These are phyloP conservation scores for Opeltia flavorubescens DNA, from an alignment of 495 filamentous ascomycete species.

Conservation along the genomic window DNA sequence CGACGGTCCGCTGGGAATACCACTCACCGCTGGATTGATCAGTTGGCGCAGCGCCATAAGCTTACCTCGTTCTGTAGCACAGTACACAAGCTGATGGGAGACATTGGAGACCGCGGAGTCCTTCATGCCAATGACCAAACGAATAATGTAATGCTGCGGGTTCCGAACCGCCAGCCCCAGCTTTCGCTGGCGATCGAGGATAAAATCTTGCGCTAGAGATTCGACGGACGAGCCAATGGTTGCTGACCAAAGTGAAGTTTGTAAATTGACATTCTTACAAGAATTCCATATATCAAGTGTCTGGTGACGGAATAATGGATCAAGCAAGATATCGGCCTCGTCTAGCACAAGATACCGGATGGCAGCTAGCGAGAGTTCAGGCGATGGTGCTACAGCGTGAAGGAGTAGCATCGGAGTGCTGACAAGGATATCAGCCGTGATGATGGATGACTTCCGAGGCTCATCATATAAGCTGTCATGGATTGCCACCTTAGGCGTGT, in stretches of 20 bases:
- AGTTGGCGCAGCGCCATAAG: slow-evolving; percentile 83
- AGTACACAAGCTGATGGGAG: slow-evolving; percentile 75
- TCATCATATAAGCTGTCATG: slow-evolving; percentile 27
- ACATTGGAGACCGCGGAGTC: slow-evolving; percentile 90
- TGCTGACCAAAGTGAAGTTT: slow-evolving; percentile 80
- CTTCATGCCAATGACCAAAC: slow-evolving; percentile 85
- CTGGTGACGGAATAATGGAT: slow-evolving; percentile 80
- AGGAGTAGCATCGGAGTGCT: slow-evolving; percentile 72
- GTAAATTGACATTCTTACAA: slow-evolving; percentile 50
- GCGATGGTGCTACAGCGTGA: slow-evolving; percentile 49
- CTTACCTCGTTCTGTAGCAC: slow-evolving; percentile 86
- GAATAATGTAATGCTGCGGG: slow-evolving; percentile 39
- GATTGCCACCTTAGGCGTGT: slow-evolving; percentile 9
- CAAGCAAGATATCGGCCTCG: slow-evolving; percentile 89
- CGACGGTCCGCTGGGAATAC: slow-evolving; percentile 38
- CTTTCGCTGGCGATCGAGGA: slow-evolving; percentile 30
- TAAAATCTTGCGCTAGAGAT: slow-evolving; percentile 49
- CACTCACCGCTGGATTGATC: slow-evolving; percentile 53
- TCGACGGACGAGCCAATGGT: slow-evolving; percentile 94
- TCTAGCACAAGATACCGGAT: slow-evolving; percentile 69
- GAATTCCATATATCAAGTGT: slow-evolving; percentile 75
- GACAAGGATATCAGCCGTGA: slow-evolving; percentile 71
- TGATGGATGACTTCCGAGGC: slow-evolving; percentile 15
- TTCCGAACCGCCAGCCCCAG: slow-evolving; percentile 16
- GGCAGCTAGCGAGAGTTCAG: slow-evolving; percentile 38